phyloP scores from a whole-genome alignment of 2,329 filamentous ascomycete species.

The Botrytis elliptica region DNA sequence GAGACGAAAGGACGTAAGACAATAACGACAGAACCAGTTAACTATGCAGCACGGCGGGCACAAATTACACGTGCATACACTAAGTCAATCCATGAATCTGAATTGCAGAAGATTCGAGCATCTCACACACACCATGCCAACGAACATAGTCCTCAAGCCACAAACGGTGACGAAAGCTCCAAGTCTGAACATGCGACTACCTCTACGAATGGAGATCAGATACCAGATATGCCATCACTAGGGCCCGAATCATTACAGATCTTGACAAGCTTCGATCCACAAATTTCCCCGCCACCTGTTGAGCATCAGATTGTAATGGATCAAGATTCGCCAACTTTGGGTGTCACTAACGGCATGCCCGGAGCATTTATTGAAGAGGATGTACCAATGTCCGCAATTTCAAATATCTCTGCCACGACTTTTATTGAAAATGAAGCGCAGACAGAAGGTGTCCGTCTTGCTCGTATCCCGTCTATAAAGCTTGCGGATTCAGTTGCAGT shows the following conservation, averaged over 20 bases:
- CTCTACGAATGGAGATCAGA: constrained; percentile 14
- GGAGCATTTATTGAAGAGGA: constrained; percentile 57
- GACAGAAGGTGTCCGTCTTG: constrained; percentile 46
- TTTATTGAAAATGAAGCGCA: constrained; percentile 75
- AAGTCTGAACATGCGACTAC: not conserved
- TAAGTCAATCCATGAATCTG: constrained; percentile 74
- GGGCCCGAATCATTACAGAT: constrained; percentile 31
- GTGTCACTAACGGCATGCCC: constrained; percentile 53
- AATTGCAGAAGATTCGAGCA: constrained; percentile 51
- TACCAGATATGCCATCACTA: constrained; percentile 17
- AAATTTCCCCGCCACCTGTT: not conserved
- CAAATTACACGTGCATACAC: constrained; percentile 83
- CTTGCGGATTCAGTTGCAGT: not conserved
- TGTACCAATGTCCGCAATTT: constrained; percentile 57
- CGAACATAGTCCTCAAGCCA: constrained; percentile 21
- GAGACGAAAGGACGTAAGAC: constrained; percentile 46
- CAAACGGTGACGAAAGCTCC: not conserved
- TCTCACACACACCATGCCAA: constrained; percentile 42
- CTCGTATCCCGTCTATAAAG: constrained; percentile 25
- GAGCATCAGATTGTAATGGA: constrained; percentile 21
- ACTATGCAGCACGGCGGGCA: constrained; percentile 79
- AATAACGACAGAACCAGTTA: constrained; percentile 69
- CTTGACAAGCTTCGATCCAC: constrained; percentile 31
- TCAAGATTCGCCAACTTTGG: constrained; percentile 64
- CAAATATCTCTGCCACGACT: constrained; percentile 59